phyloP scores from a whole-genome alignment of 169 alveolate species.

The Plasmodium falciparum region DNA sequence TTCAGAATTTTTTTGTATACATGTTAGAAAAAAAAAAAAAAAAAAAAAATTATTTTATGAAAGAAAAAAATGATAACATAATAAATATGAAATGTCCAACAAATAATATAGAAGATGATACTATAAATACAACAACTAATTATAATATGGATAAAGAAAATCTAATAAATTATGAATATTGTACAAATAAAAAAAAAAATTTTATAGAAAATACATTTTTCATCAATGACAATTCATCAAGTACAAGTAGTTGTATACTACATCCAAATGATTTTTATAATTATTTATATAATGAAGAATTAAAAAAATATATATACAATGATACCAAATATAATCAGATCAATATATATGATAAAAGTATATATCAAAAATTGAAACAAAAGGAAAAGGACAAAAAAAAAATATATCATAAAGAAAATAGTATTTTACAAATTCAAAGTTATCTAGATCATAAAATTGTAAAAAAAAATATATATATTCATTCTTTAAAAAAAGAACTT shows the following conservation, averaged over 20 bases:
- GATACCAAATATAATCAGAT: background rate
- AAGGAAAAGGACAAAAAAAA: background rate
- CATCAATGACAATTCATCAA: background rate
- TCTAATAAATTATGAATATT: background rate
- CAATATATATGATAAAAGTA: background rate
- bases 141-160: conserved; percentile 7
- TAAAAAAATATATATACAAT: conserved; percentile 12
- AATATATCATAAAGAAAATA: background rate
- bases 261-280: conserved; percentile 61
- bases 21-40: background rate
- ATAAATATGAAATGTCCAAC: background rate
- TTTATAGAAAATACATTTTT: too few relatives aligned
- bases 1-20: too few relatives aligned
- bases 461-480: conserved; percentile 9
- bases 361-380: background rate
- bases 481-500: conserved; percentile 3
- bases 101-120: background rate
- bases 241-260: conserved; percentile 28
- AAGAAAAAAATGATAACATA: background rate
- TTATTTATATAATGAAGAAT: conserved; percentile 62
- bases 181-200: too few relatives aligned
- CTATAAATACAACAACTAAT: background rate
- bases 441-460: background rate
- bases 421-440: background rate
- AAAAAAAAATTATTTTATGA: background rate